Percentiles rank a stretch among this genome's conserved stretches.
Conservation (phyloP, 768 basidiomycete species). For the Russula dissimulans region DNA sequence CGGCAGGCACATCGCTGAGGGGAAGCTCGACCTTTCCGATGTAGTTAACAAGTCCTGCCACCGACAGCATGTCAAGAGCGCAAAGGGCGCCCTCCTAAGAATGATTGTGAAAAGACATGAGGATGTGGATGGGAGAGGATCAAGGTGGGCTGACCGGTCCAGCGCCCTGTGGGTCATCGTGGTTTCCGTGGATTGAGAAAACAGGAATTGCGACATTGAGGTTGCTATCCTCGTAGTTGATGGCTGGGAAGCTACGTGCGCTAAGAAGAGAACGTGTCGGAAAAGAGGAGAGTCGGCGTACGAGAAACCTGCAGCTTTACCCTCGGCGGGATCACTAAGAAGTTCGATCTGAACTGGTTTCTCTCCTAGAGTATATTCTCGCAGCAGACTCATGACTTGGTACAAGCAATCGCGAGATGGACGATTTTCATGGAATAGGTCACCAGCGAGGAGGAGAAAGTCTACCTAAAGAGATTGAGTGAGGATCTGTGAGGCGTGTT, state of each 20-base stretch:
- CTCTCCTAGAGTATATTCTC: constrained; percentile 85
- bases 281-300: constrained; percentile 32
- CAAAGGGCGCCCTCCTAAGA: constrained; percentile 87
- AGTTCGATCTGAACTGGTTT: constrained; percentile 87
- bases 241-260: constrained; percentile 71
- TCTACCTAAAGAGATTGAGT: constrained; percentile 58
- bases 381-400: constrained; percentile 77
- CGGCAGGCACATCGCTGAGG: constrained; percentile 55
- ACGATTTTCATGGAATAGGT: constrained; percentile 96
- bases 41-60: constrained; percentile 90
- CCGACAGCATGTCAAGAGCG: constrained; percentile 90
- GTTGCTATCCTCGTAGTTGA: constrained; percentile 97
- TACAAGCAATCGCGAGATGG: constrained; percentile 87
- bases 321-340: constrained; percentile 86
- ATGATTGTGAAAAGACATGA: neutral
- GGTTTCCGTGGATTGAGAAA: constrained; percentile 98
- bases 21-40: constrained; percentile 95
- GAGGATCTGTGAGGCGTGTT: neutral
- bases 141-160: constrained; percentile 53
- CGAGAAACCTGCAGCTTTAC: constrained; percentile 78
- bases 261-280: neutral
- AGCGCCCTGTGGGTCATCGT: constrained; percentile 97
- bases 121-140: neutral
- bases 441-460: constrained; percentile 89
- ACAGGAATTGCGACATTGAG: constrained; percentile 94